Base-by-base conservation (phyloP, 495 filamentous ascomycete genomes). In the Xylaria intraflava region DNA sequence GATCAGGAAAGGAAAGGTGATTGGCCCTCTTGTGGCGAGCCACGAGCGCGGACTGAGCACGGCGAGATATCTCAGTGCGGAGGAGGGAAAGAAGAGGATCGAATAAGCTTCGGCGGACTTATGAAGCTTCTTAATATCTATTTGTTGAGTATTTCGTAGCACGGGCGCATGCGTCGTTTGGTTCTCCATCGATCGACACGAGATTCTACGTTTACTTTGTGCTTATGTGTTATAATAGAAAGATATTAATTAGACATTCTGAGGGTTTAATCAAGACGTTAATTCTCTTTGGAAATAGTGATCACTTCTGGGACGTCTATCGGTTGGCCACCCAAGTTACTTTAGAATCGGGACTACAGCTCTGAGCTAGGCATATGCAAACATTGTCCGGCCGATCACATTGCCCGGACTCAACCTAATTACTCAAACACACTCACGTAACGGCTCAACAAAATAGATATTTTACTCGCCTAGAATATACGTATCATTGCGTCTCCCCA, bases 21-120 rank as follows among this genome's bases (percentile, higher is more conserved):
- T 95, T 53, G 91, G 90, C 2, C 70, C 76, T 29, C 75, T 87
- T 49, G 82, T 92, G 33, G 79, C 80, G 12, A 75, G 79, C 57
- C 88, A 90, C 60, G 88, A 90, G 65, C 76, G 87, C 20, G 87
- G 88, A 10, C 76, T 84, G 30, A 95, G 88, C 71, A 86, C 83
- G 54, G 84, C 86, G 26, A 75, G 86, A 39, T 80, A 93, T 44
- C 81, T 86, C 42, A 89, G 87, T 65, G 72, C 94, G 35, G 92
- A 96, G 67, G 92, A 97, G 63, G 92, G 92, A 16, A 97, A 97
- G 78, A 96, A 95, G 74, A 87, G 92, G 71, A 89, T 93, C 57
- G 90, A 96, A 65, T 95, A 69, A 55, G n/a, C 35, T 38, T 6
- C 12, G 20, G 20, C n/a, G 1, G 16, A 11, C 49, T 17, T n/a